Conservation (phyloP, 306 rosid genomes). For the Prosopis cineraria region DNA sequence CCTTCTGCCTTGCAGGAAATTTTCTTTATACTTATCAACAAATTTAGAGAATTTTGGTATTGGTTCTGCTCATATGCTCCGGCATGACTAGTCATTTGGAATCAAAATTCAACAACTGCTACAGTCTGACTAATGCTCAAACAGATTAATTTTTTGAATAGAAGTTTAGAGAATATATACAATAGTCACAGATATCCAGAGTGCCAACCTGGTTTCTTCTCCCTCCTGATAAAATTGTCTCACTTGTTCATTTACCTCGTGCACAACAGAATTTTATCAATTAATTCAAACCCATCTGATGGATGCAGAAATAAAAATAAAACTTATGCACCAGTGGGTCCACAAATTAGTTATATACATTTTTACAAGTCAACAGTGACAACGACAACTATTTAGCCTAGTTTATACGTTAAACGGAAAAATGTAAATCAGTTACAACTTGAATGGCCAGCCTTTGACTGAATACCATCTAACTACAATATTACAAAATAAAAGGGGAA, state of each 20-base stretch:
- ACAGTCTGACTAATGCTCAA: not conserved
- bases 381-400: not conserved
- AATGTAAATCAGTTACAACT: not conserved
- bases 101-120: not conserved
- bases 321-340: not conserved
- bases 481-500: not conserved
- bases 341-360: not conserved
- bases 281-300: conserved; percentile 12
- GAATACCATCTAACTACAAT: not conserved
- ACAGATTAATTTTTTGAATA: not conserved
- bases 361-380: not conserved
- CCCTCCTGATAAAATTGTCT: not conserved
- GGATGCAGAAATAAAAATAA: not conserved
- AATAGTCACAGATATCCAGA: not conserved
- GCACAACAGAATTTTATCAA: no score
- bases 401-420: not conserved
- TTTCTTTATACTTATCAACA: not conserved
- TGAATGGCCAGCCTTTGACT: not conserved
- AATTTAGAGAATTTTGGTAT: not conserved
- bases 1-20: not conserved
- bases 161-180: not conserved
- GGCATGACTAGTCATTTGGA: not conserved
- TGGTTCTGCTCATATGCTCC: not conserved
- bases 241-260: not conserved
- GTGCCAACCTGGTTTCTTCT: conserved; percentile 1